Evolutionary conservation across 305 asterid species (phyloP), one percentile per base, ranked within the genome.

Genomic region (Euphrasia arctica): DNA sequence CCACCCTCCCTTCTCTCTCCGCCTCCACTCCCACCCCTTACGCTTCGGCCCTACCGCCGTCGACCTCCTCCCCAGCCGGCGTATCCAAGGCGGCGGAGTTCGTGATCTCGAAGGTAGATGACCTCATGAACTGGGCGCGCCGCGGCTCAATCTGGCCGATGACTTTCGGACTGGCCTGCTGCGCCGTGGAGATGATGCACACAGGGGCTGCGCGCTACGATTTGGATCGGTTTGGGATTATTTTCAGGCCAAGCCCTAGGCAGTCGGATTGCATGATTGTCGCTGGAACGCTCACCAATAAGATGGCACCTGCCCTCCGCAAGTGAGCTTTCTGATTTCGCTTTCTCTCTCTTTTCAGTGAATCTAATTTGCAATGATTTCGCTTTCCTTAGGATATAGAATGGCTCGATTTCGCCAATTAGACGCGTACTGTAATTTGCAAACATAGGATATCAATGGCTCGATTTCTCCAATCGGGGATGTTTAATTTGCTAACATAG

Each of bases 271-370:
- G 91, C 65, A 89, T 91, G 98, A 91, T 91, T 79, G 98, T 91
- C 75, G 96, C 95, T 63, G 98, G 98, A 3, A 91, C 97, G 43
- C 95, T 91, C 49, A 91, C 98, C 69, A 91, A 89, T 65, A 89
- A 87, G 85, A 91, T 91, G 98, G 98, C 97, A 4, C 98, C 97
- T 59, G 97, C 98, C 62, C 98, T 91, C 9, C 95, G 96, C 85
- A 91, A 80, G 96, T 89, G 75, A 59, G 79, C 61, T 12, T 65
- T 64, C 48, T 47, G 0, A 18, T 54, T 11, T 39, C 39, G 54
- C 55, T 22, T 22, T 59, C 42, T 39, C 1, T 56, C 28, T 9
- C 14, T 60, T 36, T 14, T 42, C 12, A 6, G 11, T 12, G 54
- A 15, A 42, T 42, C 32, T 31, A 43, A 54, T 49, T 49, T 36